Percentiles rank a stretch among this genome's conserved stretches.
Evolutionary conservation across 768 basidiomycete species (phyloP).

Genomic region (Strobilomyces echinocephalus): DNA sequence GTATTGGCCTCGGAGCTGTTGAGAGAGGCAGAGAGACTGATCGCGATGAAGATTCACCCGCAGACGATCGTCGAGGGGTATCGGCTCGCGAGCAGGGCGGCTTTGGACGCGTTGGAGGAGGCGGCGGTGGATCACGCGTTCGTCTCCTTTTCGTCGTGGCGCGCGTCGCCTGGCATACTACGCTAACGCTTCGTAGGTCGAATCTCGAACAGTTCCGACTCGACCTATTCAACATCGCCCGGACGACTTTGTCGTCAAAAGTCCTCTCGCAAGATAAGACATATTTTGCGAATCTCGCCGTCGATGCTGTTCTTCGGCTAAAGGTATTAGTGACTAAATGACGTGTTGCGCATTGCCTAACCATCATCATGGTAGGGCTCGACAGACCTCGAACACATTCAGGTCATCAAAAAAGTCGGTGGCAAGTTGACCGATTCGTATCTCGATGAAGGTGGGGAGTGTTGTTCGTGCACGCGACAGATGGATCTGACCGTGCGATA

Average conservation of each 20-base stretch:
- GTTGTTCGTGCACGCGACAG: background rate
- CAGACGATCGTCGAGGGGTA: conserved; percentile 98
- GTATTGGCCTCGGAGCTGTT: conserved; percentile 89
- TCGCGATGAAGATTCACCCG: conserved; percentile 89
- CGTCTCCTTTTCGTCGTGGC: conserved; percentile 27
- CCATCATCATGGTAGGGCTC: conserved; percentile 62
- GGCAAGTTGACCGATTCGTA: conserved; percentile 98
- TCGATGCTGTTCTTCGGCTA: conserved; percentile 90
- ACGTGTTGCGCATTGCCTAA: background rate
- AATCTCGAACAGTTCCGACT: conserved; percentile 73
- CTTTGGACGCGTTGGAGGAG: conserved; percentile 77
- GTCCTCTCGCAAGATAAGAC: conserved; percentile 95
- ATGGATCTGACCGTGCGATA: conserved; percentile 24
- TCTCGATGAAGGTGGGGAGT: conserved; percentile 78
- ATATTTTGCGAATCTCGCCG: conserved; percentile 96
- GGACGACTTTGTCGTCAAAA: conserved; percentile 93
- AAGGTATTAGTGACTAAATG: conserved; percentile 47
- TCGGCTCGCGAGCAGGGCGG: conserved; percentile 83
- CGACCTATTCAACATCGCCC: conserved; percentile 94
- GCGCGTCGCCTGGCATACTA: background rate
- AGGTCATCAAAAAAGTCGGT: conserved; percentile 99
- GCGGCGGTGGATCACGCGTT: conserved; percentile 83
- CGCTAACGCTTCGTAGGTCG: conserved; percentile 39
- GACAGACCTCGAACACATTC: conserved; percentile 95
- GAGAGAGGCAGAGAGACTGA: conserved; percentile 92